phyloP scores from a whole-genome alignment of 305 asterid species.

The Caryopteris hybrid region DNA sequence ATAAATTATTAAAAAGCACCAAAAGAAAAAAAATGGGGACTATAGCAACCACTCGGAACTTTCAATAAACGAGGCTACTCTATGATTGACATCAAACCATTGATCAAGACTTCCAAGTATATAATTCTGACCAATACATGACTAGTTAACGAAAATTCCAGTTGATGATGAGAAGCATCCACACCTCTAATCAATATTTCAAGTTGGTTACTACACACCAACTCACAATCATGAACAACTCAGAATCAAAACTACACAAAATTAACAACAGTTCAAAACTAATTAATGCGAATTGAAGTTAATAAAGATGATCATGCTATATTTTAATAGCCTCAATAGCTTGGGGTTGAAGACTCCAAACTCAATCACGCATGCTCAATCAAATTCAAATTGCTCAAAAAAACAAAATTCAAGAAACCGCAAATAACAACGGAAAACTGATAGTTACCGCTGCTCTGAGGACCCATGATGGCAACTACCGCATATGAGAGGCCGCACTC shows the following conservation, averaged over 20 bases:
- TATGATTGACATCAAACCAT: not conserved
- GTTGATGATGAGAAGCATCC: not conserved
- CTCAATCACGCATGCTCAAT: not conserved
- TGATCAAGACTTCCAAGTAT: not conserved
- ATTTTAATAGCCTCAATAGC: too few species aligned
- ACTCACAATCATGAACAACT: not conserved
- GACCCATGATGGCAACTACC: conserved; percentile 66
- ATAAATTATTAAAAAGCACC: not conserved
- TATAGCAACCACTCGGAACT: not conserved
- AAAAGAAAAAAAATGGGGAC: not conserved
- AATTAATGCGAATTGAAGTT: not conserved
- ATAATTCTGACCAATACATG: not conserved
- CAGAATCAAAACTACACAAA: not conserved
- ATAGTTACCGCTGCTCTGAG: conserved; percentile 56
- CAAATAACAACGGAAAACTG: not conserved
- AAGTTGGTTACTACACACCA: not conserved
- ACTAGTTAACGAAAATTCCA: too few species aligned
- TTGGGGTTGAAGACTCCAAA: too few species aligned
- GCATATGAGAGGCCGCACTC: conserved; percentile 54
- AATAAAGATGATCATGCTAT: not conserved
- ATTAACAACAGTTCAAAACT: too few species aligned
- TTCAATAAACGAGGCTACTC: not conserved
- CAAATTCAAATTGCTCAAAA: not conserved
- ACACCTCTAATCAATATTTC: not conserved
- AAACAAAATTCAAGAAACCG: not conserved